Evolutionary conservation across 805 yeast genomes (phyloP), one percentile per base, ranked within the genome.

Genomic region (Candida multigemmis): DNA sequence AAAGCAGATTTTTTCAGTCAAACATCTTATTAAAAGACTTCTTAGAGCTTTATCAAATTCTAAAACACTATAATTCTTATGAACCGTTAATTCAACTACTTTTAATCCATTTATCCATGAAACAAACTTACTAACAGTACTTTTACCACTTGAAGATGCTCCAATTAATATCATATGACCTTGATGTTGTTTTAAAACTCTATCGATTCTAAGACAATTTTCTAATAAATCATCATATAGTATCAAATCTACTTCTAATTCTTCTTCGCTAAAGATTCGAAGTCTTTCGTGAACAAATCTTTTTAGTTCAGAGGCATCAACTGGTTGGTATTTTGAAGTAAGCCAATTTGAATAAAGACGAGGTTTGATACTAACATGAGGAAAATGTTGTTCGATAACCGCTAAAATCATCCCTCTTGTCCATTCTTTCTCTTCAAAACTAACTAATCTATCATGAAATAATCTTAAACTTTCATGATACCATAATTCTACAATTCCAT

Each of bases 141-240:
- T 68, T 47, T 82, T 83, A 1, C 96, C 96, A 38, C 86, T 73
- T 1, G 93, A 71, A 28, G 84, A 68, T 1, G 83, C 73, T 0
- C 96, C 97, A 12, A 83, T 79, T 21, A 89, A 47, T 36, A 89
- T 82, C 62, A 83, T 50, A 49, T 89, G 97, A 0, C 97, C 97
- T 42, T 87, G 96, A 0, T 78, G 76, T 42, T 85, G 94, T 28
- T 76, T 67, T 25, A 89, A 48, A 0, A 84, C 89, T 31, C 97
- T 56, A 41, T 87, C 95, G 25, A 87, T 73, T 32, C 94, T 53
- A 15, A 89, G 53, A 13, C 79, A 65, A 44, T 86, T 86, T 29
- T 79, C 87, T 6, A 87, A 49, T 33, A 83, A 59, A 4, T 77
- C 83, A 23, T 77, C 79, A 46, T 74, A 77, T 5, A 86, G 50